Percentiles rank a stretch among this genome's conserved stretches.
These are phyloP conservation scores for Phytophthora lateralis DNA, from an alignment of 352 stramenopile species.

Conservation along the genomic window DNA sequence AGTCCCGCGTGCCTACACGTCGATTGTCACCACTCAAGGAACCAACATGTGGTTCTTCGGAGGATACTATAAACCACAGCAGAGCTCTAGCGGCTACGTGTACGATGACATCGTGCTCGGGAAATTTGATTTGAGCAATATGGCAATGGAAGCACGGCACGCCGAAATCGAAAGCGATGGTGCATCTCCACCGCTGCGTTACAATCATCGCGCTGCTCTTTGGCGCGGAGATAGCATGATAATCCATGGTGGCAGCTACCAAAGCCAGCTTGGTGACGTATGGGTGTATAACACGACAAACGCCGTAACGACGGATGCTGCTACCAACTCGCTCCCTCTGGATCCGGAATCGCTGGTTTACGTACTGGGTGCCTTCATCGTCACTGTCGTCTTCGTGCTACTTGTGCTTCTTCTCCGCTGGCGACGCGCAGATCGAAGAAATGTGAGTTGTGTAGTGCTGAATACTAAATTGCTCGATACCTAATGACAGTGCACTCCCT, in stretches of 20 bases:
- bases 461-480: background rate
- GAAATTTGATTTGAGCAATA: constrained; percentile 35
- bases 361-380: constrained; percentile 68
- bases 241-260: constrained; percentile 75
- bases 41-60: constrained; percentile 76
- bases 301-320: constrained; percentile 27
- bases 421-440: constrained; percentile 62
- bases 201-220: constrained; percentile 63
- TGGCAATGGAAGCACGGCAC: constrained; percentile 17
- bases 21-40: constrained; percentile 49
- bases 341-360: constrained; percentile 78
- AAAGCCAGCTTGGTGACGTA: constrained; percentile 66
- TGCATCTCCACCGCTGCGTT: constrained; percentile 53
- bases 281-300: constrained; percentile 73
- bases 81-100: constrained; percentile 67
- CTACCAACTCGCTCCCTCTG: constrained; percentile 40
- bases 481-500: background rate
- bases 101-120: constrained; percentile 67
- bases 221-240: constrained; percentile 64
- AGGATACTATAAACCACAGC: constrained; percentile 64
- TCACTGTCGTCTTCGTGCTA: constrained; percentile 64
- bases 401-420: constrained; percentile 68
- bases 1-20: constrained; percentile 66
- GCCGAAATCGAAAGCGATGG: constrained; percentile 17
- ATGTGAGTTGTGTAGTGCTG: constrained; percentile 37